Evolutionary conservation across 345 rosid species (phyloP), one percentile per base, ranked within the genome.

Genomic region (Xanthoceras sorbifolium): DNA sequence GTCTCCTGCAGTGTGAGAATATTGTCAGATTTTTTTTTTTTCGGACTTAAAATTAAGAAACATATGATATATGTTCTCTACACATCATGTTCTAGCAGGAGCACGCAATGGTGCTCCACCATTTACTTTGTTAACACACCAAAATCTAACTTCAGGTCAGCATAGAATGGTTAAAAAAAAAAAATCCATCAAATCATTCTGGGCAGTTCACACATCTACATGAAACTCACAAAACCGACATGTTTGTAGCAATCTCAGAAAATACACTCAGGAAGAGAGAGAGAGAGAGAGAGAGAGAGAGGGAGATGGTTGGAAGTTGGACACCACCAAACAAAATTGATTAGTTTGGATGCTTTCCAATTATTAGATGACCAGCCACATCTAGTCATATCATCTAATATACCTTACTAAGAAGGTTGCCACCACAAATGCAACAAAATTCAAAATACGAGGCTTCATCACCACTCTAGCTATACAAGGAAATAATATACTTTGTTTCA

Each of bases 1-100:
- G 97, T 92, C 57, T 93, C 99, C 99, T 96, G 92, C 85, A 86
- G 48, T 18, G 72, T 38, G 40, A n/a, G 10, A 68, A 46, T 12
- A 55, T 70, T 18, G 52, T 74, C 26, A 71, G 69, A 52, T 54
- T 77, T 77, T 7, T 9, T 76, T 29, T 44, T 32, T 20, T 5
- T 17, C 1, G 9, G 46, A 28, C 71, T 65, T n/a, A 31, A 29
- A 63, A 32, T 38, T 59, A 23, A 1, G 32, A 18, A 52, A 44
- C 29, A 46, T 20, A n/a, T 23, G 17, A 70, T 20, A 10, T 57
- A 57, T 57, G n/a, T 52, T 36, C 46, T 20, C 26, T 31, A 20
- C 44, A 18, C 18, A 12, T 52, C 52, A 72, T 9, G 29, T 23
- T 29, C 7, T 31, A 71, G 64, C 31, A 8, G 64, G 22, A 64